A percentile compares a stretch with the other conserved stretches of the same genome.
These are phyloP conservation scores for Isoetes taiwanensis DNA, from an alignment of 75 land plant species.

Conservation along the genomic window DNA sequence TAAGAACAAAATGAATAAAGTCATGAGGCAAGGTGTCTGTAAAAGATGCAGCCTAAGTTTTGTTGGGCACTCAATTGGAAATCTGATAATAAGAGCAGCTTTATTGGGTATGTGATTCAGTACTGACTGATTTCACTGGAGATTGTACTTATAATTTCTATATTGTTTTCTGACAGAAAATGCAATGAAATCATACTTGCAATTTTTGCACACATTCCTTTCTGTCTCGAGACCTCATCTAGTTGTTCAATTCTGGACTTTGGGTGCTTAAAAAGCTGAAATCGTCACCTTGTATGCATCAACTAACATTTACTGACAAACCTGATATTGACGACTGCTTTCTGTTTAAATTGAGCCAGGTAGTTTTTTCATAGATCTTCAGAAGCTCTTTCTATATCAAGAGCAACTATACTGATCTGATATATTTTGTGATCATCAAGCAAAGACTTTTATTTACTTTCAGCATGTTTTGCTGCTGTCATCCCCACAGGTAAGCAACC, in stretches of 20 bases:
- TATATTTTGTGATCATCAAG: too few species aligned
- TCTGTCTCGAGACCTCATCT: conserved; percentile 83
- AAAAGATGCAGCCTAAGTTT: conserved; percentile 57
- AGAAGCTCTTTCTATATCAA: too few species aligned
- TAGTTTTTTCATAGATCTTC: conserved; percentile 13
- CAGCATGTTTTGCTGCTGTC: conserved; percentile 60
- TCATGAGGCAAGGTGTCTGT: conserved; percentile 31
- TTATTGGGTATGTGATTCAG: conserved; percentile 44
- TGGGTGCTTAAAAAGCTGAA: conserved; percentile 87
- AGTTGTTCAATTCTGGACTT: conserved; percentile 76
- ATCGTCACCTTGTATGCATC: conserved; percentile 69
- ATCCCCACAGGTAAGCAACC: conserved; percentile 63
- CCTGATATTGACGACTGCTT: conserved; percentile 61
- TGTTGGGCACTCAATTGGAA: conserved; percentile 94
- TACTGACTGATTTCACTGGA: too few species aligned
- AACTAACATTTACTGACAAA: conserved; percentile 74
- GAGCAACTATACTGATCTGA: too few species aligned
- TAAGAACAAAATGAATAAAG: conserved; percentile 52
- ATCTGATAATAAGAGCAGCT: conserved; percentile 66
- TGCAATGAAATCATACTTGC: conserved; percentile 52
- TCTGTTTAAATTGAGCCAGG: conserved; percentile 79
- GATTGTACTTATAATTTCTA: too few species aligned
- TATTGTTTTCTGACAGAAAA: conserved; percentile 33
- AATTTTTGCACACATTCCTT: conserved; percentile 51
- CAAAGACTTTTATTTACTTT: conserved; percentile 64